phyloP scores from a whole-genome alignment of 495 filamentous ascomycete genomes.

The Antarctomyces pellizariae region DNA sequence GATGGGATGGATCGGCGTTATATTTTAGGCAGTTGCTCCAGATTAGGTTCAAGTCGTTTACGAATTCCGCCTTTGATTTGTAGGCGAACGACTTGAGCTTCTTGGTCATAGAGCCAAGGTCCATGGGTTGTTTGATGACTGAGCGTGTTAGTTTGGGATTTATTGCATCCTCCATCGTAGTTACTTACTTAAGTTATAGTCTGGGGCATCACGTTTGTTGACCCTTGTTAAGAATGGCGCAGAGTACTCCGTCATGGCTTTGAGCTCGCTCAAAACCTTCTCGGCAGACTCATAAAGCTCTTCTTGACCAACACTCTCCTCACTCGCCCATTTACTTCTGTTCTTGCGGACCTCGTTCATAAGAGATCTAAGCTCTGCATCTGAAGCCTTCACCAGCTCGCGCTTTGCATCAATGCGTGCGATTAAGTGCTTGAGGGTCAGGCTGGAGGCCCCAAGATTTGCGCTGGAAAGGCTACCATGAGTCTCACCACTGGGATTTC shows the following conservation, averaged over 20 bases:
- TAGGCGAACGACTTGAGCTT: conserved; percentile 74
- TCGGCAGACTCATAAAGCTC: conserved; percentile 93
- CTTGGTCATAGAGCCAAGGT: conserved; percentile 93
- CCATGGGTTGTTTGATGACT: conserved; percentile 98
- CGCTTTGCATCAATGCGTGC: conserved; percentile 83
- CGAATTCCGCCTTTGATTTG: conserved; percentile 88
- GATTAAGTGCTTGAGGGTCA: conserved; percentile 91
- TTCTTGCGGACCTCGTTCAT: conserved; percentile 97
- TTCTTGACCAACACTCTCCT: conserved; percentile 90
- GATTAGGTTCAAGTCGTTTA: conserved; percentile 77
- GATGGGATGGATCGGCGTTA: conserved; percentile 73
- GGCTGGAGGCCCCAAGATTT: conserved; percentile 87
- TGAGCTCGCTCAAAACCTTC: conserved; percentile 86
- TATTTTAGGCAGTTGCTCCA: conserved; percentile 94
- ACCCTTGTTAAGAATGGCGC: conserved; percentile 78
- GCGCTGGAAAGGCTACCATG: conserved; percentile 79
- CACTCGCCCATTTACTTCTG: conserved; percentile 94
- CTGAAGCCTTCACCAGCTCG: conserved; percentile 65
- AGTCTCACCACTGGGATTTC: conserved; percentile 20
- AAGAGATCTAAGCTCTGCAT: conserved; percentile 71
- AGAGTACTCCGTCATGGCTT: conserved; percentile 90
- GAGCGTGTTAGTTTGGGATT: conserved; percentile 4
- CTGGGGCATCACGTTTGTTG: conserved; percentile 88
- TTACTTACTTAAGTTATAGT: conserved; percentile 66
- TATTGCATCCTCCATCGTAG: neutral